Conservation (phyloP, 2,329 filamentous ascomycete species). For the Trichothecium sympodiale region DNA sequence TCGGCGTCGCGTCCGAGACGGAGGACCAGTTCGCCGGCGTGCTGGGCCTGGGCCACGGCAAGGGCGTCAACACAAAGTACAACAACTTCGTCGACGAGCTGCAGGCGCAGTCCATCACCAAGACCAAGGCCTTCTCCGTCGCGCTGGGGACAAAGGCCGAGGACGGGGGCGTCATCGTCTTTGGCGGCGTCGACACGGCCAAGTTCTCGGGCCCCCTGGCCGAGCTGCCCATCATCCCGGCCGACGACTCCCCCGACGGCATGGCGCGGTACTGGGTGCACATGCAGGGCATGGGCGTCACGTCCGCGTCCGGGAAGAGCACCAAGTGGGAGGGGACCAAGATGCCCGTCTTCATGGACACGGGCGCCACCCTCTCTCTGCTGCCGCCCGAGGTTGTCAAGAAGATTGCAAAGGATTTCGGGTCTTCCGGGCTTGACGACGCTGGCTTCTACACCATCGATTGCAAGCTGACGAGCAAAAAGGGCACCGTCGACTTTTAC, state of each 20-base stretch:
- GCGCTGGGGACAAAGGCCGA: constrained; percentile 52
- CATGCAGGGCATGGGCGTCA: constrained; percentile 32
- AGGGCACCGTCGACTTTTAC: constrained; percentile 35
- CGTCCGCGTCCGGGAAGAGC: constrained; percentile 17
- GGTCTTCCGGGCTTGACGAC: constrained; percentile 22
- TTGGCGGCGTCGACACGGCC: constrained; percentile 54
- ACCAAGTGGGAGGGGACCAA: constrained; percentile 21
- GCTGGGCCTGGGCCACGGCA: constrained; percentile 62
- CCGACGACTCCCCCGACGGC: constrained; percentile 41
- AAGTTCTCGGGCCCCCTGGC: constrained; percentile 52
- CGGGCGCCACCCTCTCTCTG: constrained; percentile 57
- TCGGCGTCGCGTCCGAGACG: constrained; percentile 49
- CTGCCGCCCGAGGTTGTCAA: constrained; percentile 46
- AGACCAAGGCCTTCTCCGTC: constrained; percentile 52
- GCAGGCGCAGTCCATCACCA: constrained; percentile 38
- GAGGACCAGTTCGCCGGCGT: constrained; percentile 45
- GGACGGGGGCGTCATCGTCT: constrained; percentile 52
- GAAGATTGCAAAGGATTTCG: constrained; percentile 38
- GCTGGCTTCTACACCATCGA: constrained; percentile 35
- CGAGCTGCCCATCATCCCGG: constrained; percentile 50
- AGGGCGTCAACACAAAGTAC: constrained; percentile 33
- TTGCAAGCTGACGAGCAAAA: constrained; percentile 27
- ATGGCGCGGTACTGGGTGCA: constrained; percentile 41
- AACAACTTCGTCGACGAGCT: constrained; percentile 42
- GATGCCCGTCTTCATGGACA: constrained; percentile 56